Evolutionary conservation across 495 filamentous ascomycete genomes (phyloP), one percentile per base, ranked within the genome.

Genomic region (Recurvomyces mirabilis): DNA sequence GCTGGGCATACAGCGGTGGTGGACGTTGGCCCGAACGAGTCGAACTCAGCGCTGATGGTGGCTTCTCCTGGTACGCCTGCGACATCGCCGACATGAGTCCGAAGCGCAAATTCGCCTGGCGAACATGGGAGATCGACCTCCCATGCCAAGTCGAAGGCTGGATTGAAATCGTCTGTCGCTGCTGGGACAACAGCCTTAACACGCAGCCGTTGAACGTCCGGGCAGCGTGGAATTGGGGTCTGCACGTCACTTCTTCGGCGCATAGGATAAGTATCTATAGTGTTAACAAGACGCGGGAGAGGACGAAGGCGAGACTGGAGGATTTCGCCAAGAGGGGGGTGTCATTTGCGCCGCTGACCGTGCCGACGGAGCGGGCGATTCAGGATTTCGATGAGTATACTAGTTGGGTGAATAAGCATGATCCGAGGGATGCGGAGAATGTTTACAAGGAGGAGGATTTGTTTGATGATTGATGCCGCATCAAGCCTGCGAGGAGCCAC

Each of bases 1-100:
- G 76, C 4, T 79, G 75, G 75, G 76, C 76, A 0, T 80, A 77
- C 32, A 68, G 63, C 10, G 76, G 75, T 11, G 72, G 74, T 11
- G 73, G 76, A 1, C 63, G 65, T 17, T 78, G 73, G 73, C 73
- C 73, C 7, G 68, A 71, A 38, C 49, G 73, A 1, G 72, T 78
- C 9, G 75, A 79, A 47, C 65, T 80, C 1, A 68, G 62, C 23
- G 57, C 63, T 2, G 76, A 79, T 51, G 76, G 75, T 0, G 74
- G 76, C 0, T 63, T 60, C 48, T 65, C 31, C 12, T 70, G 67
- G 67, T 64, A 68, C 44, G 45, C 28, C 5, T 61, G 65, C 5
- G 57, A 56, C 0, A 32, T 42, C 1, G 64, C 59, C 41, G 58
- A 56, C 0, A 26, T 67, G 47, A 64, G 61, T 0, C 59, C 62